phyloP scores from a whole-genome alignment of 1,284 basidiomycete species.

The Hypsizygus ulmarius region DNA sequence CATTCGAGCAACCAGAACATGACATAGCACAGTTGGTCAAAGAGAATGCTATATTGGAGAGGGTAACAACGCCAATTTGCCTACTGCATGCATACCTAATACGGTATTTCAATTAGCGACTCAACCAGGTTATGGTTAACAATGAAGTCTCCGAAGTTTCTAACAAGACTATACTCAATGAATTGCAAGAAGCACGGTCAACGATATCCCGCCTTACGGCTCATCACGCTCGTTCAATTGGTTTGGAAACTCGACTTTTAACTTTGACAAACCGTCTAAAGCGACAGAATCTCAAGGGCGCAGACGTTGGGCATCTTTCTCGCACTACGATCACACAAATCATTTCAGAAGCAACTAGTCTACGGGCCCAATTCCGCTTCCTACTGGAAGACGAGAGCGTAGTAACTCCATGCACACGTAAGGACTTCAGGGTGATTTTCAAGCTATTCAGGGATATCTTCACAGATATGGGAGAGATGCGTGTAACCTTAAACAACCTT shows the following conservation, averaged over 20 bases:
- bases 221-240: constrained; percentile 66
- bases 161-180: constrained; percentile 70
- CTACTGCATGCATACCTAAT: constrained; percentile 6
- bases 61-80: constrained; percentile 40
- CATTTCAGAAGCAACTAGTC: constrained; percentile 64
- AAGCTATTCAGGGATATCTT: constrained; percentile 87
- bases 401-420: constrained; percentile 66
- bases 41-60: constrained; percentile 66
- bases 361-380: constrained; percentile 78
- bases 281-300: constrained; percentile 84
- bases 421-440: constrained; percentile 83
- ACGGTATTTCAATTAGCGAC: constrained; percentile 44
- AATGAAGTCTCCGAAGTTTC: constrained; percentile 81
- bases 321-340: constrained; percentile 80
- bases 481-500: constrained; percentile 85
- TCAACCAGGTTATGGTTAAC: constrained; percentile 80
- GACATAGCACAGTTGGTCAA: constrained; percentile 45
- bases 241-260: constrained; percentile 68
- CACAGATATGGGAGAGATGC: constrained; percentile 78
- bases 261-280: constrained; percentile 89
- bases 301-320: constrained; percentile 87
- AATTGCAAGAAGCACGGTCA: constrained; percentile 75
- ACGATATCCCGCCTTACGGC: constrained; percentile 68
- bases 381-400: constrained; percentile 69
- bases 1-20: constrained; percentile 23